A percentile compares a stretch with the other conserved stretches of the same genome.
Evolutionary conservation across 768 basidiomycete species (phyloP).

Genomic region (Podaxis sp.): DNA sequence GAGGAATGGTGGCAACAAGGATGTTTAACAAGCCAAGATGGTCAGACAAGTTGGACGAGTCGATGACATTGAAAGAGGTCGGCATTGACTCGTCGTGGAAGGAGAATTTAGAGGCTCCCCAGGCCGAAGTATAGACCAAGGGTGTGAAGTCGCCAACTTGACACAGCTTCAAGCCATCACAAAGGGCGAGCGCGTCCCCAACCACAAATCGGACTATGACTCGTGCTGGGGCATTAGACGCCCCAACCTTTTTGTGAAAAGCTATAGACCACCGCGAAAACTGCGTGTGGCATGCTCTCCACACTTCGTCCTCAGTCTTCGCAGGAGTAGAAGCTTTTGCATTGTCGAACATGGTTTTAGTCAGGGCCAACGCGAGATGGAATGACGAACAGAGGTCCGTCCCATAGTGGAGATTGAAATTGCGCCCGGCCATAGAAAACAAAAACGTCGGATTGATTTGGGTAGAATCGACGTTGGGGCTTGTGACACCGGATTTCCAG

Average conservation of each 20-base stretch:
- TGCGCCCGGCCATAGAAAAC: slow-evolving; percentile 37
- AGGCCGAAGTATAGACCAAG: slow-evolving; percentile 32
- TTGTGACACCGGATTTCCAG: slow-evolving; percentile 44
- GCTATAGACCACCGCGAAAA: slow-evolving; percentile 34
- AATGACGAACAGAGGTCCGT: slow-evolving; percentile 42
- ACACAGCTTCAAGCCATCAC: slow-evolving; percentile 31
- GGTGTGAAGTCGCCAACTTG: slow-evolving; percentile 22
- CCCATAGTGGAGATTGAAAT: slow-evolving; percentile 44
- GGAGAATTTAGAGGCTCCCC: slow-evolving; percentile 32
- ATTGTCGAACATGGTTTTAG: slow-evolving; percentile 18
- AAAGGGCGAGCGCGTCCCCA: slow-evolving; percentile 40
- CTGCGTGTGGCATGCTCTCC: slow-evolving; percentile 30
- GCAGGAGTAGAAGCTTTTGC: slow-evolving; percentile 4
- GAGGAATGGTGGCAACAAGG: slow-evolving; percentile 35
- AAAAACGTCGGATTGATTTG: slow-evolving; percentile 48
- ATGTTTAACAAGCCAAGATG: slow-evolving; percentile 49
- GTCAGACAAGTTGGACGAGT: slow-evolving; percentile 51
- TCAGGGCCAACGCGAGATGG: slow-evolving; percentile 36
- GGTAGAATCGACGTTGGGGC: slow-evolving; percentile 18
- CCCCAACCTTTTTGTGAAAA: slow-evolving; percentile 24
- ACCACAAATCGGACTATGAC: slow-evolving; percentile 38
- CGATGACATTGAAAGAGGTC: slow-evolving; percentile 42
- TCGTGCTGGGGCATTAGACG: background rate
- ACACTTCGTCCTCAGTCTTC: slow-evolving; percentile 23
- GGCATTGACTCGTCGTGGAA: slow-evolving; percentile 34